phyloP scores from a whole-genome alignment of 2,329 filamentous ascomycete genomes.

The Byssochlamys sp. region DNA sequence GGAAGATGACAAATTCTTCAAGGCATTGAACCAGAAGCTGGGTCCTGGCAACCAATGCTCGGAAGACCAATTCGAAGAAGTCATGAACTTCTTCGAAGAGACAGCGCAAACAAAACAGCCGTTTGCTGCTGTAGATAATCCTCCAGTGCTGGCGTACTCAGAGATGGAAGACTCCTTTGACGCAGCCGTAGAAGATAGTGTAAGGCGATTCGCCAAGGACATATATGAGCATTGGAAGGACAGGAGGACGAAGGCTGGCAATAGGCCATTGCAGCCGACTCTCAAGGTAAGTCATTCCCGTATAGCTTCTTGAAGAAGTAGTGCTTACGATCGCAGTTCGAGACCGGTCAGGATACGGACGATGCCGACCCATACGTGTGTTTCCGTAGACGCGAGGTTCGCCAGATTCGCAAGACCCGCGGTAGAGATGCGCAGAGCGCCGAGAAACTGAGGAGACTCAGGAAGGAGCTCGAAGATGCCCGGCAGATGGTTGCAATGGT shows the following conservation, averaged over 20 bases:
- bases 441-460: slow-evolving; percentile 85
- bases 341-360: slow-evolving; percentile 86
- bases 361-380: slow-evolving; percentile 96
- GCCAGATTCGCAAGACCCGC: slow-evolving; percentile 88
- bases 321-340: slow-evolving; percentile 47
- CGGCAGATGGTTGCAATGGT: slow-evolving; percentile 70
- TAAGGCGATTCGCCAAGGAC: slow-evolving; percentile 57
- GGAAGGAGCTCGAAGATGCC: slow-evolving; percentile 82
- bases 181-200: slow-evolving; percentile 45
- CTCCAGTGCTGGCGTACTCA: slow-evolving; percentile 64
- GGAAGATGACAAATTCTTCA: slow-evolving; percentile 79
- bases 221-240: slow-evolving; percentile 86
- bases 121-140: slow-evolving; percentile 80
- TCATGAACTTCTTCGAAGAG: slow-evolving; percentile 92
- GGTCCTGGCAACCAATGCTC: slow-evolving; percentile 57
- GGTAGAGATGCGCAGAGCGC: slow-evolving; percentile 87
- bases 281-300: slow-evolving; percentile 52
- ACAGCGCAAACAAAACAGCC: slow-evolving; percentile 75
- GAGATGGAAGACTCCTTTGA: slow-evolving; percentile 64
- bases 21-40: slow-evolving; percentile 70
- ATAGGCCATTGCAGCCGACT: slow-evolving; percentile 62
- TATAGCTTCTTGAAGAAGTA: not conserved
- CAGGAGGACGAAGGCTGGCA: slow-evolving; percentile 56
- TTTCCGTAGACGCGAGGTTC: slow-evolving; percentile 87
- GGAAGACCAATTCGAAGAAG: slow-evolving; percentile 84